Percentiles rank a stretch among this genome's conserved stretches.
These are phyloP conservation scores for Myotisia sp. DNA, from an alignment of 2,329 filamentous ascomycete genomes.

Conservation along the genomic window DNA sequence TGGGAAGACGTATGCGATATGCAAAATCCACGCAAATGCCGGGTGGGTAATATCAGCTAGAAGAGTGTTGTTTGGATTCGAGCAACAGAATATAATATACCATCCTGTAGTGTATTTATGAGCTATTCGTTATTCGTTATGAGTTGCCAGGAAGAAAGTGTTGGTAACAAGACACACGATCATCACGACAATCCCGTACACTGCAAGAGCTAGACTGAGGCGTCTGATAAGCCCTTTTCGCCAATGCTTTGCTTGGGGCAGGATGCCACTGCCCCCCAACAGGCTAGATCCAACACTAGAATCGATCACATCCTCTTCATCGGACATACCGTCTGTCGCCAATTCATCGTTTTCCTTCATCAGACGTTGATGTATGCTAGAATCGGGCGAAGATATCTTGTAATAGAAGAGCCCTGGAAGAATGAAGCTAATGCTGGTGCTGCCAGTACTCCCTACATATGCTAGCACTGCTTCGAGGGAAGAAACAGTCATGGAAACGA, in stretches of 20 bases:
- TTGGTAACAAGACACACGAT: slow-evolving; percentile 74
- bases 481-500: slow-evolving; percentile 78
- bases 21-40: too few species aligned
- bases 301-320: slow-evolving; percentile 15
- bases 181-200: slow-evolving; percentile 85
- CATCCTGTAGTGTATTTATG: too few species aligned
- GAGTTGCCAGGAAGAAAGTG: slow-evolving; percentile 58
- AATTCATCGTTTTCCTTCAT: slow-evolving; percentile 78
- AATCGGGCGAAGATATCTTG: slow-evolving; percentile 87
- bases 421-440: slow-evolving; percentile 93
- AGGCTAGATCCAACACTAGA: slow-evolving; percentile 14
- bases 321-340: slow-evolving; percentile 28
- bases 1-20: too few species aligned
- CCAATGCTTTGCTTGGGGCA: slow-evolving; percentile 51
- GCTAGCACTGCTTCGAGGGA: slow-evolving; percentile 83
- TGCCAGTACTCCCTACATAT: slow-evolving; percentile 88
- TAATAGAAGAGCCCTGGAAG: slow-evolving; percentile 95
- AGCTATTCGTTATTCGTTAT: too few species aligned
- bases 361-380: slow-evolving; percentile 68
- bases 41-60: too few species aligned
- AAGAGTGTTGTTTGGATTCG: too few species aligned
- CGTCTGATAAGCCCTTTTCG: slow-evolving; percentile 52
- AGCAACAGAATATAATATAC: too few species aligned
- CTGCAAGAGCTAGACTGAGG: slow-evolving; percentile 57
- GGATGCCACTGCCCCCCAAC: slow-evolving; percentile 39